These are phyloP conservation scores for Floccularia luteovirens DNA, from an alignment of 768 basidiomycete species.

Conservation along the genomic window DNA sequence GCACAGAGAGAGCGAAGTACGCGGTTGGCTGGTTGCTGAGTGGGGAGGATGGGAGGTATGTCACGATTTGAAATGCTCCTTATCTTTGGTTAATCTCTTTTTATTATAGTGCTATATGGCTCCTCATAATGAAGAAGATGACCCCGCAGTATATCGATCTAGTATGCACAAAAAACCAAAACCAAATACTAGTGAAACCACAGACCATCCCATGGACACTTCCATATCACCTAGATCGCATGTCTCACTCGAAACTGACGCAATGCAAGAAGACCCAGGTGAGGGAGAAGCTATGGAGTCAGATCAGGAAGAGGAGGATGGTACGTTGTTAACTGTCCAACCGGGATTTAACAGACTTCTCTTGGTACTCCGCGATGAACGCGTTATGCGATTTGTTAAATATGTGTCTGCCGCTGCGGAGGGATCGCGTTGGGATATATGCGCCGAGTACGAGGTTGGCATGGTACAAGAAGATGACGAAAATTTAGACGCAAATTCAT, in stretches of 20 bases:
- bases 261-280: slow-evolving; percentile 8
- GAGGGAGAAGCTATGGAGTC: too few relatives aligned
- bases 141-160: slow-evolving; percentile 88
- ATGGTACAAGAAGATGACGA: slow-evolving; percentile 61
- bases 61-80: slow-evolving; percentile 8
- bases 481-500: slow-evolving; percentile 20
- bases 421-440: slow-evolving; percentile 91
- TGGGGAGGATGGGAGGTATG: slow-evolving; percentile 95
- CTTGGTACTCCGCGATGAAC: slow-evolving; percentile 85
- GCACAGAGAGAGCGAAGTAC: slow-evolving; percentile 9
- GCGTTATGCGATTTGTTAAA: slow-evolving; percentile 93
- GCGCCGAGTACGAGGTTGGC: slow-evolving; percentile 88
- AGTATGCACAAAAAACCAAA: slow-evolving; percentile 38
- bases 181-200: slow-evolving; percentile 8
- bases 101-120: slow-evolving; percentile 80
- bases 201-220: background rate
- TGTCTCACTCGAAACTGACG: background rate
- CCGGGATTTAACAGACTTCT: slow-evolving; percentile 87
- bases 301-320: slow-evolving; percentile 66
- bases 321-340: slow-evolving; percentile 79
- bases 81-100: slow-evolving; percentile 3
- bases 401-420: slow-evolving; percentile 87
- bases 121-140: slow-evolving; percentile 90
- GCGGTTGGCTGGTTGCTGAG: slow-evolving; percentile 63
- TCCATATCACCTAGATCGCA: too few relatives aligned